Conservation (phyloP, 371 early-diverging fungal species). For the Chytridium lagenaria region DNA sequence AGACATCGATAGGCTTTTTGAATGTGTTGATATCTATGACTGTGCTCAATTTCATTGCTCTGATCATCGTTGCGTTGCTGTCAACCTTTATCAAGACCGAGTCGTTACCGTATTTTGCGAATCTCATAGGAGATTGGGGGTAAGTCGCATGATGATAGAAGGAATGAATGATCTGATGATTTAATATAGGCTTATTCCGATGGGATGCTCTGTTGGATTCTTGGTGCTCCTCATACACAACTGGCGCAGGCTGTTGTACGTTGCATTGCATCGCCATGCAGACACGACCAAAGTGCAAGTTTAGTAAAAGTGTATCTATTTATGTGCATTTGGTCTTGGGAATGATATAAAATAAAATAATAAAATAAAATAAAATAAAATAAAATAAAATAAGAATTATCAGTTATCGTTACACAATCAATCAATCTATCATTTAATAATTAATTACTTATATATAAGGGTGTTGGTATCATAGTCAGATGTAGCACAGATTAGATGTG, state of each 20-base stretch:
- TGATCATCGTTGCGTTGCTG: neutral
- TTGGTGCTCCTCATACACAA: neutral
- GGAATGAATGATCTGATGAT: no score
- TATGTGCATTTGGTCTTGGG: neutral
- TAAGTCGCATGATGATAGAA: no score
- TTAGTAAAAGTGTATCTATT: no score
- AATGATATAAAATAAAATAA: neutral
- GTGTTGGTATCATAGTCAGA: neutral
- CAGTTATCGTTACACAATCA: neutral
- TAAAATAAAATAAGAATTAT: neutral
- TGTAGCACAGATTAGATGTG: neutral
- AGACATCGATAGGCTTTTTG: neutral
- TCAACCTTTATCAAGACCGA: neutral
- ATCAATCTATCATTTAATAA: neutral
- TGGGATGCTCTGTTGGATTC: neutral
- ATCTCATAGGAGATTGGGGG: neutral
- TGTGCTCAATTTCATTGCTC: neutral
- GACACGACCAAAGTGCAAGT: no score
- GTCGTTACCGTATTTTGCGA: neutral
- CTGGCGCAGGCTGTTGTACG: neutral
- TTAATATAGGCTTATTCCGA: neutral
- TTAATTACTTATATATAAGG: neutral
- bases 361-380: neutral
- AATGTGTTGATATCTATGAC: neutral
- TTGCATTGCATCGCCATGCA: neutral